Percentiles rank a stretch among this genome's conserved stretches.
Evolutionary conservation across 1,139 yeast genomes (phyloP).

Genomic region (Pichia inconspicua): DNA sequence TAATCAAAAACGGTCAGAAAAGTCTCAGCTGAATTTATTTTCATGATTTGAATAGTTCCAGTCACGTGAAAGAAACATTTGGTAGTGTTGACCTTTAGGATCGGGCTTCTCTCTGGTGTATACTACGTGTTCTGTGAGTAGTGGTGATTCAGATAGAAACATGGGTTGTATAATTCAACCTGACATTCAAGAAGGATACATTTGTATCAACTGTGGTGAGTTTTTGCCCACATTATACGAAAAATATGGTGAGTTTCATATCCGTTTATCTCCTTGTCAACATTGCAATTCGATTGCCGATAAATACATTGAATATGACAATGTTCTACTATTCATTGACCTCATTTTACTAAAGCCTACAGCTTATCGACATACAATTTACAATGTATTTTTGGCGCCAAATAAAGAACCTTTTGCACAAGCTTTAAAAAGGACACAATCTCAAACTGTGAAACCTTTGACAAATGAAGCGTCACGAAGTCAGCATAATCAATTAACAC

Average conservation of each 20-base stretch:
- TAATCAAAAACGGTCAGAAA: no score
- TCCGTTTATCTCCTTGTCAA: constrained; percentile 71
- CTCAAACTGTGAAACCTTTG: background rate
- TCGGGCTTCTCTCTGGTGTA: no score
- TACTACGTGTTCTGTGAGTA: no score
- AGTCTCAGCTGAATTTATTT: no score
- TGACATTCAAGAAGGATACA: constrained; percentile 18
- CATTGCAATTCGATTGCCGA: constrained; percentile 73
- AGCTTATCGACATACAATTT: constrained; percentile 85
- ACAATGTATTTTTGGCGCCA: constrained; percentile 35
- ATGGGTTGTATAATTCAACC: constrained; percentile 1
- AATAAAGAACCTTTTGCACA: background rate
- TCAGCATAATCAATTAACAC: constrained; percentile 3
- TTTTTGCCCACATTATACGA: constrained; percentile 62
- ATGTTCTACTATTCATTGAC: constrained; percentile 76
- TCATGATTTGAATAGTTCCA: no score
- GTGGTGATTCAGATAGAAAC: background rate
- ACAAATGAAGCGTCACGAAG: background rate
- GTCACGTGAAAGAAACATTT: no score
- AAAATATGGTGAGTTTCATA: constrained; percentile 68
- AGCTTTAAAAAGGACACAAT: background rate
- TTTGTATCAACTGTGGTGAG: constrained; percentile 79
- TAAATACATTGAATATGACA: constrained; percentile 85
- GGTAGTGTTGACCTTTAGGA: no score
- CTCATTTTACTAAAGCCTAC: constrained; percentile 74